Base-by-base conservation (phyloP, 257 asterid species). In the Ilex aquifolium region DNA sequence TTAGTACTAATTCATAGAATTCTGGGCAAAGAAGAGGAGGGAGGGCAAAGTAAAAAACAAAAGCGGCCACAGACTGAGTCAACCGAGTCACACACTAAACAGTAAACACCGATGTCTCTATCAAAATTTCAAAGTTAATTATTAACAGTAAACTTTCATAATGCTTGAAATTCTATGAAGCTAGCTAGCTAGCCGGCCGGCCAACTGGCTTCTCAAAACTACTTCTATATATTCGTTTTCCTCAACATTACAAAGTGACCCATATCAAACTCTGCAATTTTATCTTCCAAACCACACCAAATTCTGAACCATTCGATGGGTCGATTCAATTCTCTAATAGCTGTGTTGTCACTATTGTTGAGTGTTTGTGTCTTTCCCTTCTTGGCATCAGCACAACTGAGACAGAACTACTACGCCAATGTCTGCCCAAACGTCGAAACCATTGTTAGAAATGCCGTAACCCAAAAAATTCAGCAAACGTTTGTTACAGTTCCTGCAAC, bases 381-480 rank as follows among this genome's bases (percentile, higher is more conserved):
- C 67, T 49, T 77, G 30, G 83, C 65, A 14, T 64, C 79, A 0
- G 95, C 92, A 1, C 90, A 85, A 36, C 81, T 79, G 44, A 70
- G 69, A 30, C 69, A 2, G 13, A 87, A 82, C 39, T 85, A 65
- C 73, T 90, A 90, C 65, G 65, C 80, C 1, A 74, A 66, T 32
- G 64, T 44, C 21, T 90, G 97, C 53, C 97, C 95, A 14, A 70
- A 83, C 69, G 95, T 85, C 5, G 97, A 90, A 70, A 81, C 6
- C 51, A 79, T 87, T 42, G 97, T 90, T 11, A 67, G 72, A 21
- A 68, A 49, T 15, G 92, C 79, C 32, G 92, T 90, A 12, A 42
- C 69, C 2, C 59, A n/a, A 4, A 90, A 90, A 61, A 76, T 90
- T 69, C 32, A 44, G 2, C 95, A 87, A 51, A 90, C 97, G 0